Base-by-base conservation (phyloP, 108 stramenopile genomes). In the Cyclostephanos tholiformis region DNA sequence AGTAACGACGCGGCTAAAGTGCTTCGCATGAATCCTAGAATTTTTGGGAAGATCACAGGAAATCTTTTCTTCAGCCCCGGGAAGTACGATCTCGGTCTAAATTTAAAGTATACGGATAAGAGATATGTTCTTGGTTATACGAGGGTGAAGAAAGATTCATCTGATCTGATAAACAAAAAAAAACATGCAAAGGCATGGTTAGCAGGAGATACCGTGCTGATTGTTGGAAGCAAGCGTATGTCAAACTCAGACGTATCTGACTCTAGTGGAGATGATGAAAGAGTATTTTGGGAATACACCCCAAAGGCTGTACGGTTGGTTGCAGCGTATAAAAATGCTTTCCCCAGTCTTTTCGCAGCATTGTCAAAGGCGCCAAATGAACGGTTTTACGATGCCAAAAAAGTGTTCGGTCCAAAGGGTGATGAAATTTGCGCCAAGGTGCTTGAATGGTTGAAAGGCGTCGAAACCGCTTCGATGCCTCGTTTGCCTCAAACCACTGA, bases 241-340 rank as follows among this genome's bases (percentile, higher is more conserved):
- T 75, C 76, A n/a, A 58, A 16, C 19, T 30, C 25, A 9, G 64
- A 72, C 66, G 76, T 77, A 8, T 62, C 75, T 11, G 74, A 76
- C 25, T 72, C 75, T 39, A 87, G 88, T 56, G 74, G 67, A n/a
- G 64, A 83, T 16, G 70, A 75, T 16, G 70, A 75, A 66, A 73
- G 76, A 67, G 82, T 92, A 25, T 56, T 76, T 22, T 99, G 97
- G 97, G 97, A 98, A 77, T 99, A 90, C 82, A 88, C 97, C 9
- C 88, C 94, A 43, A 91, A 85, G 67, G 97, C 98, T 19, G 84
- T 98, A 22, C 83, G 87, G 17, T 91, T 98, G 43, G 85, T 99
- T 43, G 88, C 93, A 19, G 91, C 87, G 14, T 99, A 99, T 77
- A 79, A 84, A 52, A 82, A 91, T 30, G 72, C 85, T 49, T 99